These are phyloP conservation scores for Ceratocystis diversiconidia DNA, from an alignment of 2,329 filamentous ascomycete genomes.

Conservation along the genomic window DNA sequence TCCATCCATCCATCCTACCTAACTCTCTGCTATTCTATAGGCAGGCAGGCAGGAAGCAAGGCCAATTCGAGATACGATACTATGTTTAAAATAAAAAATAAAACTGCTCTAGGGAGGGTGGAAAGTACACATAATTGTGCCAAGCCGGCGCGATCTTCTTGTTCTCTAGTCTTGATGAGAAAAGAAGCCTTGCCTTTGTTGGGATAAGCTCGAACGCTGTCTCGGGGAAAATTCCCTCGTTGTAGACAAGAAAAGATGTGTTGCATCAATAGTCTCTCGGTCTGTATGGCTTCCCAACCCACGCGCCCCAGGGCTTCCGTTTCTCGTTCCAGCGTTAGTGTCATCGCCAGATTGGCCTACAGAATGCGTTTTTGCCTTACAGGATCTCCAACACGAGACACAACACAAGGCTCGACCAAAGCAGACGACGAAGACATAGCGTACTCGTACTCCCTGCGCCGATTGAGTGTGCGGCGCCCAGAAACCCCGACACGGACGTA, in stretches of 20 bases:
- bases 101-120: too few relatives aligned
- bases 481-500: not conserved
- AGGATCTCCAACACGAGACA: not conserved
- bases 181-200: not conserved
- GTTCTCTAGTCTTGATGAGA: not conserved
- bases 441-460: not conserved
- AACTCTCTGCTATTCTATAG: too few relatives aligned
- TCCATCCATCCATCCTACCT: too few relatives aligned
- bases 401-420: not conserved
- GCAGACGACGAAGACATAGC: not conserved
- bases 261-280: not conserved
- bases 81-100: too few relatives aligned
- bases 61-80: too few relatives aligned
- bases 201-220: not conserved
- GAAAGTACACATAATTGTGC: not conserved
- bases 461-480: not conserved
- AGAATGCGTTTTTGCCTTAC: not conserved
- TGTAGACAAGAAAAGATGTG: not conserved
- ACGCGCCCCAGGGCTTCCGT: not conserved
- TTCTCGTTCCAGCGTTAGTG: not conserved
- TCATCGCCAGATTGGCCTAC: not conserved
- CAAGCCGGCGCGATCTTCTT: not conserved
- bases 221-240: not conserved
- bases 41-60: too few relatives aligned
- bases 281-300: not conserved